Base-by-base conservation (phyloP, 73 alveolate species). In the Durusdinium trenchii region DNA sequence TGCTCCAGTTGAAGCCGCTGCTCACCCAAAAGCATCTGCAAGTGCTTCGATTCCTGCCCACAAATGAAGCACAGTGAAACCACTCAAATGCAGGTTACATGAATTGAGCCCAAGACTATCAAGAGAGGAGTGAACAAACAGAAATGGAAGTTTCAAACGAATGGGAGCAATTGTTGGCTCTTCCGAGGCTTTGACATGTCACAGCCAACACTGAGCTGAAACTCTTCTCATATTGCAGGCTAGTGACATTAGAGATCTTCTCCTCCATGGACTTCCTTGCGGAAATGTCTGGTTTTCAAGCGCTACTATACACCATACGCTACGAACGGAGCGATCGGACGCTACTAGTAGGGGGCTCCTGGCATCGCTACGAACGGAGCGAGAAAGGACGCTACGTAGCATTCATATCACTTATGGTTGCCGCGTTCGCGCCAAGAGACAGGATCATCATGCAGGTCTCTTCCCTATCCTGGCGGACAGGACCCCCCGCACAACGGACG, bases 191-290 rank as follows among this genome's bases (percentile, higher is more conserved):
- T 3, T 12, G n/a, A 20, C 12, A 32, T 32, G 43, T 67, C 78
- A 62, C 43, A 23, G 5, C 5, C 45, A 40, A 3, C 5, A 46
- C 64, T 40, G 51, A 1, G 86, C 51, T 0, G 54, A 36, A 75
- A 75, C 38, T 18, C 60, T 6, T 45, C 40, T 45, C 9, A 28
- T 23, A 45, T 60, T 60, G 18, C 81, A 51, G 54, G 54, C 94
- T 50, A 36, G 94, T 18, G 75, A 23, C 94, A 61, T 36, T 1
- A 18, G 76, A 0, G 42, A 36, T 26, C 94, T 51, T 84, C 14
- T 84, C 94, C 51, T 84, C 94, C 94, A 84, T 9, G 0, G 94
- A 26, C 38, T 52, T 84, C 94, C 94, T 84, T 0, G 81, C 43
- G 42, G 36, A 30, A 20, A 1, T n/a, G 32, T 14, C 43, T 20